Evolutionary conservation across 495 filamentous ascomycete species (phyloP), one percentile per base, ranked within the genome.

Genomic region (Penicillium lividum): DNA sequence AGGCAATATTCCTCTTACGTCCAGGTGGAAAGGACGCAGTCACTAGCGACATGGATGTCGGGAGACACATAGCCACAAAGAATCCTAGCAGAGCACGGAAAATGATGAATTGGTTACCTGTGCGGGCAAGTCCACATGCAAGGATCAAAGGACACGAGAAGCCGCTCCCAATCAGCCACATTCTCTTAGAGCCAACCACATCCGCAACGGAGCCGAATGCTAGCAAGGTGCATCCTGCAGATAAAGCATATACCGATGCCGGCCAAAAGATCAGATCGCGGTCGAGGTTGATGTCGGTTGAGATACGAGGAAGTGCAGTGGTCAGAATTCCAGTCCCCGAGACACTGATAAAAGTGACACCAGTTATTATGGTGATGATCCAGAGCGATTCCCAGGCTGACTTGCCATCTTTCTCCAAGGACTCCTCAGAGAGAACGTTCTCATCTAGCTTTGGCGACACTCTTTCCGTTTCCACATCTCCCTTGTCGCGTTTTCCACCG

Each of bases 121-220:
- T 79, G 5, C 55, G 61, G 0, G 79, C 62, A 9, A 52, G 31
- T 22, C 50, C 50, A 52, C 29, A 52, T 5, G 15, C 30, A 7
- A 52, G 29, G 7, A 34, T 34, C 31, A 38, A 40, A 11, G 27
- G 11, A 25, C n/a, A n/a, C 2, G 29, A 22, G 1, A 81, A 53
- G 0, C 80, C 82, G 40, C 73, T 72, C 0, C 71, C 80, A 3
- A 82, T 56, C 0, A 84, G 62, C 43, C 76, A 73, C 16, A 82
- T 68, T 25, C 59, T 60, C 43, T 75, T 70, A 25, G 65, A 62
- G 0, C 82, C 82, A 3, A 83, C 59, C 3, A 79, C 63, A 61
- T 86, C 82, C 7, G 81, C 77, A 10, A 82, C 61, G 7, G 80
- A 69, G 9, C 81, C 83, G 5, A 76, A 73, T 18, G 81, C 52